These are phyloP conservation scores for Nicotiana tabacum DNA, from an alignment of 257 asterid genomes.

Conservation along the genomic window DNA sequence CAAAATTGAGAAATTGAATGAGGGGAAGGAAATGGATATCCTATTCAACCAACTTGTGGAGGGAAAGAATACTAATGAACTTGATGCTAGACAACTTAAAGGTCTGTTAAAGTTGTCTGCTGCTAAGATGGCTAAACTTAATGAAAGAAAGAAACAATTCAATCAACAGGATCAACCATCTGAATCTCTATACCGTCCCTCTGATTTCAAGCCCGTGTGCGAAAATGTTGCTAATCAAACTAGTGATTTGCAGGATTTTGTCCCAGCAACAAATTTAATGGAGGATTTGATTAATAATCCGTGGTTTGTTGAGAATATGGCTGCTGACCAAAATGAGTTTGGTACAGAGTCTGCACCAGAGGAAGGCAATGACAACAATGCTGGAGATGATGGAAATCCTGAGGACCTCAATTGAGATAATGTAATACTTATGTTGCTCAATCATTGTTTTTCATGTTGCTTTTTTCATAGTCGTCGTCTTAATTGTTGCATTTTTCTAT, in stretches of 20 bases:
- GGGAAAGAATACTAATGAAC: constrained; percentile 23
- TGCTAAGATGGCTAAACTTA: constrained; percentile 28
- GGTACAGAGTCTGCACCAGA: not conserved
- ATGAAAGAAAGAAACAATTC: constrained; percentile 13
- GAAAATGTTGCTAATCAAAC: not conserved
- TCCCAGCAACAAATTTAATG: not conserved
- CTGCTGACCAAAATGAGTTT: not conserved
- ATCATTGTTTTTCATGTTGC: not conserved
- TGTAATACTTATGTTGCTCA: not conserved
- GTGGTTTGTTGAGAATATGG: not conserved
- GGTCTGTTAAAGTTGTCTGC: constrained; percentile 17
- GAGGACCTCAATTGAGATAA: not conserved
- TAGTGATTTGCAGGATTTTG: not conserved
- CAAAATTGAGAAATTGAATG: constrained; percentile 22
- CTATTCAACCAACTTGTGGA: constrained; percentile 25
- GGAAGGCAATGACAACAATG: not conserved
- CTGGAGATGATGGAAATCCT: not conserved
- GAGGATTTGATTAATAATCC: not conserved
- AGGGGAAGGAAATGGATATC: constrained; percentile 24
- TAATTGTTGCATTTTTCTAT: not conserved
- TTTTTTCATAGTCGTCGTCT: not conserved
- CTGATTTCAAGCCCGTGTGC: no score
- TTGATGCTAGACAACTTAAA: constrained; percentile 27
- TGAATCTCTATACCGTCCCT: no score
- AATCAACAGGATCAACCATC: not conserved